Evolutionary conservation across 2,329 filamentous ascomycete species (phyloP), one percentile per base, ranked within the genome.

Genomic region (Colletotrichum neosansevieriae): DNA sequence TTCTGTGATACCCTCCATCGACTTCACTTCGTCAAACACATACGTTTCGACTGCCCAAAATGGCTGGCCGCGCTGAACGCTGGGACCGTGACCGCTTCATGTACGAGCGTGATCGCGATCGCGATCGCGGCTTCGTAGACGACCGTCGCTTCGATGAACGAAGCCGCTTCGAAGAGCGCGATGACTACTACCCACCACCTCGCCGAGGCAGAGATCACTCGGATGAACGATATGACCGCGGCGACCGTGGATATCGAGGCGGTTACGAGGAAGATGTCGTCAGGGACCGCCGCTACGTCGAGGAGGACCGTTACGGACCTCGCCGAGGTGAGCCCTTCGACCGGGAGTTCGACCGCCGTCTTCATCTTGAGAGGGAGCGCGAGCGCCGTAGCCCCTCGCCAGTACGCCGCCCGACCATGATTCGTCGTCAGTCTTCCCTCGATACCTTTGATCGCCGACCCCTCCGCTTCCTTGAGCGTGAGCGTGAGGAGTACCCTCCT

Each of bases 381-480:
- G 89, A 91, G 61, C 77, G 85, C 12, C 81, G 85, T 32, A 80
- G 78, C 47, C 79, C 85, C 4, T 85, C 87, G 10, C 86, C 85
- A 3, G 80, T 84, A 61, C 84, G 86, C 38, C 86, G 92, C 51
- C 94, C 94, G 2, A 84, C 85, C 34, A 85, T 94, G 71, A 76
- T 96, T 58, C 88, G 94, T 66, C 89, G 94, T 49, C 94, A 97
- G 78, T 97, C 94, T 13, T 97, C 94, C 59, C 85, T 97, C 44
- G 94, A 97, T 78, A 97, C 92, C 0, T 97, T 94, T 76, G 94
- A 98, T 79, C 90, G 94, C 56, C 89, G 89, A 32, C 91, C 92
- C 1, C 75, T 79, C 3, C 79, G 79, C 57, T 83, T 84, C 72
- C 84, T 83, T 61, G 85, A 91, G 47, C 56, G 57, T 6, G 62